Base-by-base conservation (phyloP, 352 stramenopile species). In the Phytophthora uliginosa region DNA sequence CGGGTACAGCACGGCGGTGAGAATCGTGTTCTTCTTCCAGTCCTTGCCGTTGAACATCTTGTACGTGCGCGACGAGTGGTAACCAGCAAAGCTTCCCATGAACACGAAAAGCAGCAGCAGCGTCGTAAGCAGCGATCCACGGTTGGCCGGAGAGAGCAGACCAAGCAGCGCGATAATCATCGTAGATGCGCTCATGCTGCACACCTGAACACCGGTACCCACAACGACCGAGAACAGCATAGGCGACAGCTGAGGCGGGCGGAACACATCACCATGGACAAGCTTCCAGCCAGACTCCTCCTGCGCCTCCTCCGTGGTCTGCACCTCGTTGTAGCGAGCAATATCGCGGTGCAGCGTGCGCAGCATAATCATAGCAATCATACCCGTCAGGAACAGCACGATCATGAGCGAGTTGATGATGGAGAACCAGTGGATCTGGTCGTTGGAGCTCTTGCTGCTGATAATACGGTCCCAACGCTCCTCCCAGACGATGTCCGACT, bases 361-460 rank as follows among this genome's bases (percentile, higher is more conserved):
- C 58, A 99, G 86, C 95, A 99, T 99, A 83, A 99, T 99, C 85
- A 99, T 99, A 28, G 96, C 98, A 51, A 99, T 99, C 74, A 99
- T 99, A 66, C 97, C 98, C 7, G 97, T 99, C 53, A 99, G 89
- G 85, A 99, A 99, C 8, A 99, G 83, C 48, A 99, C 98, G 77
- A 99, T 99, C 97, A 99, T 99, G 61, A 99, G 91, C 58, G 95
- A 99, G 86, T 99, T 99, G 71, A 99, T 97, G 82, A 99, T 99
- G 66, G 96, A 98, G 85, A 99, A 99, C 86, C 98, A 99, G 79
- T 99, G 98, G 75, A 99, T 99, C 86, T 99, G 98, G 74, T 99
- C 97, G 78, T 99, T 98, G 47, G 96, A 93, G 79, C 84, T 92
- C 79, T 97, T 96, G 67, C 79, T 95, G 76, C 94, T 96, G 77